Evolutionary conservation across 495 filamentous ascomycete species (phyloP).

Genomic region (Cetradonia linearis): DNA sequence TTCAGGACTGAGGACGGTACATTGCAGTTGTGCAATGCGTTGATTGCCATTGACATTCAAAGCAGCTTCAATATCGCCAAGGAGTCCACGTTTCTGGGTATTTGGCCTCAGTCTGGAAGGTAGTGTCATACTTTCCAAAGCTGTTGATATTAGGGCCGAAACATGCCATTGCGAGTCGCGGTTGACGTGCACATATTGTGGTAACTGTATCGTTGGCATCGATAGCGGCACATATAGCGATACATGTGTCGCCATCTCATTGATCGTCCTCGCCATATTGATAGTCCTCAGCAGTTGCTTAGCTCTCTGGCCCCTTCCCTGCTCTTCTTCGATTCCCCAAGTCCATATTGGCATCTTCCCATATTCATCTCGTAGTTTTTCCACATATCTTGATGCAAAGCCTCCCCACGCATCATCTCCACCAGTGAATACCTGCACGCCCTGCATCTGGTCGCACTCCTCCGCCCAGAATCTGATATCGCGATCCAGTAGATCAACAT

Average conservation of each 20-base stretch:
- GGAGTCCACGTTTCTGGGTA: conserved; percentile 36
- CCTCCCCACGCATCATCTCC: conserved; percentile 92
- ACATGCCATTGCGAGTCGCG: conserved; percentile 65
- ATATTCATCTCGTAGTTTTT: conserved; percentile 78
- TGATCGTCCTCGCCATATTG: conserved; percentile 61
- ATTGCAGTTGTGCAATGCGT: conserved; percentile 63
- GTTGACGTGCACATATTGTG: conserved; percentile 54
- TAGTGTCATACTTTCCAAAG: conserved; percentile 70
- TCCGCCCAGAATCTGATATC: conserved; percentile 81
- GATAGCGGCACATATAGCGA: conserved; percentile 74
- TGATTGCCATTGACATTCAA: conserved; percentile 71
- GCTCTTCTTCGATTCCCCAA: conserved; percentile 63
- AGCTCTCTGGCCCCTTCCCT: conserved; percentile 41
- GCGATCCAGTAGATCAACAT: conserved; percentile 77
- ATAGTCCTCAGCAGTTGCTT: conserved; percentile 47
- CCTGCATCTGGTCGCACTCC: conserved; percentile 88
- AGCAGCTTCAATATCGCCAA: conserved; percentile 57
- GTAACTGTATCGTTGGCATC: conserved; percentile 46
- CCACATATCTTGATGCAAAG: conserved; percentile 69
- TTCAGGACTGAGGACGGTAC: conserved; percentile 35
- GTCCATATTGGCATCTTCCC: conserved; percentile 77
- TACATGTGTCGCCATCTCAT: conserved; percentile 55
- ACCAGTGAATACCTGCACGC: conserved; percentile 66
- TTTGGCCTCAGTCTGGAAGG: conserved; percentile 58
- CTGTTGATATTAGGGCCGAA: conserved; percentile 64